Percentiles rank a stretch among this genome's conserved stretches.
These are phyloP conservation scores for Podaxis rugospora DNA, from an alignment of 768 basidiomycete species.

Conservation along the genomic window DNA sequence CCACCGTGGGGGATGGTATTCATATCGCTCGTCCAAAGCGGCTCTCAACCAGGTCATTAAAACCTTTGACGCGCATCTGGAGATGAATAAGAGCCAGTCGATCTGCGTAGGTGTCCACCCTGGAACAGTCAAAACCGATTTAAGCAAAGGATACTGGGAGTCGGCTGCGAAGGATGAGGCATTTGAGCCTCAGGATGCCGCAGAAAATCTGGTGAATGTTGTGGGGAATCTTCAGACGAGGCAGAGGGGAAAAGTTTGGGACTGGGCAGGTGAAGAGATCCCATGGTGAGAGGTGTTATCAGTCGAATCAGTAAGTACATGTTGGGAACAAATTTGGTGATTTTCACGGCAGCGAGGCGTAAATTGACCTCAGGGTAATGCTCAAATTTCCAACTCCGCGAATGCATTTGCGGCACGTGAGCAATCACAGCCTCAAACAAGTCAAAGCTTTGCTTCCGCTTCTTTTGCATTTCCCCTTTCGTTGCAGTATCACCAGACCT, in stretches of 20 bases:
- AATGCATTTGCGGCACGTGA: background rate
- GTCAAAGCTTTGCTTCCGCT: background rate
- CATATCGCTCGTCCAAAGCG: conserved; percentile 57
- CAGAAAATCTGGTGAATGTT: conserved; percentile 40
- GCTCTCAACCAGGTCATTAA: conserved; percentile 61
- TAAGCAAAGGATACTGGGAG: conserved; percentile 52
- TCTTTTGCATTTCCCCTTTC: background rate
- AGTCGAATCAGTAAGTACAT: background rate
- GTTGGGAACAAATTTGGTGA: background rate
- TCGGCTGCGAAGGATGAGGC: conserved; percentile 31
- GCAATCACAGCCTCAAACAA: background rate
- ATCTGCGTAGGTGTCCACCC: conserved; percentile 57
- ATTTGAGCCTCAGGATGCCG: conserved; percentile 50
- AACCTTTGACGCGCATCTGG: conserved; percentile 53
- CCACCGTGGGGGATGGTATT: conserved; percentile 56
- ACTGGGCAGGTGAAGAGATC: conserved; percentile 51
- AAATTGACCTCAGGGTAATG: background rate
- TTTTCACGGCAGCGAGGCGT: background rate
- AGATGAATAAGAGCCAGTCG: conserved; percentile 40
- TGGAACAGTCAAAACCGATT: conserved; percentile 55
- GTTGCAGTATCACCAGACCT: too few species aligned
- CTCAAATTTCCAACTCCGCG: conserved; percentile 1
- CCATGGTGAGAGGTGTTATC: conserved; percentile 25
- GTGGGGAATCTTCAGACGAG: conserved; percentile 33
- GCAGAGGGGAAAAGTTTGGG: conserved; percentile 52